phyloP scores from a whole-genome alignment of 148 eudicot genomes.

The Euryodendron excelsum region DNA sequence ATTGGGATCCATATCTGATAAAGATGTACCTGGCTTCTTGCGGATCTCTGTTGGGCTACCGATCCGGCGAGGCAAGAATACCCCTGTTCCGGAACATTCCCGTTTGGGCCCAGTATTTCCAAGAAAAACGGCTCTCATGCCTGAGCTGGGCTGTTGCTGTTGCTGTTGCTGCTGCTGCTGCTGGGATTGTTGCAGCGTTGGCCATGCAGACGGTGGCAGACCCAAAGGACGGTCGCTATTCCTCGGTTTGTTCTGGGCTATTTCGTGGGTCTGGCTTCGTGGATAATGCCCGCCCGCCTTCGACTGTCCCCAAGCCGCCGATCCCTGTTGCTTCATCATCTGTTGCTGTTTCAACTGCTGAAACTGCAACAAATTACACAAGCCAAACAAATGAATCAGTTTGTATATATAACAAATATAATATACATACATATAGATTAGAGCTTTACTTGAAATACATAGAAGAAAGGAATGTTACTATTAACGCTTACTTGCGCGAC shows the following conservation, averaged over 20 bases:
- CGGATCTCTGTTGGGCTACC: constrained; percentile 31
- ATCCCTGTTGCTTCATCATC: constrained; percentile 31
- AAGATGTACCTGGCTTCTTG: constrained; percentile 38
- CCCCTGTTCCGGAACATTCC: constrained; percentile 66
- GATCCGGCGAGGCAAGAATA: constrained; percentile 57
- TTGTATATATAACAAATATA: no score
- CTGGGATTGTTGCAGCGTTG: constrained; percentile 49
- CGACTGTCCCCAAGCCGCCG: constrained; percentile 21
- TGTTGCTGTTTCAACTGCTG: constrained; percentile 39
- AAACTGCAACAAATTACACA: constrained; percentile 19
- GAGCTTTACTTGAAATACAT: no score
- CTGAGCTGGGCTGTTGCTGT: constrained; percentile 23
- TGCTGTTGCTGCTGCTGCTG: constrained; percentile 19
- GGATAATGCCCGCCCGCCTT: constrained; percentile 10
- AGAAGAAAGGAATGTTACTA: no score
- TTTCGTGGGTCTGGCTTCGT: constrained; percentile 2
- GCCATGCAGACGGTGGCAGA: constrained; percentile 54
- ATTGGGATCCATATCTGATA: no score
- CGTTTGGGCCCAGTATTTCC: constrained; percentile 34
- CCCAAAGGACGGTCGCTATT: constrained; percentile 27
- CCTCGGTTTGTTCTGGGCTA: constrained; percentile 20
- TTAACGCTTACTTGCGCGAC: constrained; percentile 29
- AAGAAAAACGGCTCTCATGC: constrained; percentile 40
- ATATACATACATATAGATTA: no score
- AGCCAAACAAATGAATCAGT: not conserved